Evolutionary conservation across 2,329 filamentous ascomycete genomes (phyloP).

Genomic region (Talaromyces sp.): DNA sequence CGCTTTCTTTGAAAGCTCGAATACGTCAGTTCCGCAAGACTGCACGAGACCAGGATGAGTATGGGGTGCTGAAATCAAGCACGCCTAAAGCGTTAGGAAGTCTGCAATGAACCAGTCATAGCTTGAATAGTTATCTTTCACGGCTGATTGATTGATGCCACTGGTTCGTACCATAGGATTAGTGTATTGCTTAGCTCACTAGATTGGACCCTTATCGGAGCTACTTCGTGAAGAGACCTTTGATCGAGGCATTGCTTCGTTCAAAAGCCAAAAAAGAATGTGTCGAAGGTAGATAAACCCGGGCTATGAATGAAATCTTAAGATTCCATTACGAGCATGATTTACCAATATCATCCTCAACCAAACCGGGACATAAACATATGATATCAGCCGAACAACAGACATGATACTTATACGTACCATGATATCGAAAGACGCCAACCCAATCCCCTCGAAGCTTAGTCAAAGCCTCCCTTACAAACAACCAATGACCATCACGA

Average conservation of each 20-base stretch:
- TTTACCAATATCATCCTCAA: background rate
- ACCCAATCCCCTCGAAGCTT: constrained; percentile 3
- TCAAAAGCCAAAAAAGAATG: background rate
- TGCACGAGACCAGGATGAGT: background rate
- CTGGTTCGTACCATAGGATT: background rate
- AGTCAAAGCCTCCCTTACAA: background rate
- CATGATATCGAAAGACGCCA: background rate
- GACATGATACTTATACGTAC: background rate
- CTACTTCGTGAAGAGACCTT: background rate
- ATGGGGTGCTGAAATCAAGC: background rate
- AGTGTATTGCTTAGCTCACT: background rate
- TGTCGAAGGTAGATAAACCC: background rate
- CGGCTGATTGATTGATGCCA: background rate
- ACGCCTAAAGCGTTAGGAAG: background rate
- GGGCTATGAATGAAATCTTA: background rate
- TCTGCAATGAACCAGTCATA: background rate
- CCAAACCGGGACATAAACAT: background rate
- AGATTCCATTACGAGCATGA: background rate
- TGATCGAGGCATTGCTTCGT: background rate
- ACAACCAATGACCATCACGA: background rate
- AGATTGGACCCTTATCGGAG: background rate
- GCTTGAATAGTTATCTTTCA: background rate
- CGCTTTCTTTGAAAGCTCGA: background rate
- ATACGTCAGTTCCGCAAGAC: background rate
- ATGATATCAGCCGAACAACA: background rate